phyloP scores from a whole-genome alignment of 306 rosid species.

The Vigna radiata region DNA sequence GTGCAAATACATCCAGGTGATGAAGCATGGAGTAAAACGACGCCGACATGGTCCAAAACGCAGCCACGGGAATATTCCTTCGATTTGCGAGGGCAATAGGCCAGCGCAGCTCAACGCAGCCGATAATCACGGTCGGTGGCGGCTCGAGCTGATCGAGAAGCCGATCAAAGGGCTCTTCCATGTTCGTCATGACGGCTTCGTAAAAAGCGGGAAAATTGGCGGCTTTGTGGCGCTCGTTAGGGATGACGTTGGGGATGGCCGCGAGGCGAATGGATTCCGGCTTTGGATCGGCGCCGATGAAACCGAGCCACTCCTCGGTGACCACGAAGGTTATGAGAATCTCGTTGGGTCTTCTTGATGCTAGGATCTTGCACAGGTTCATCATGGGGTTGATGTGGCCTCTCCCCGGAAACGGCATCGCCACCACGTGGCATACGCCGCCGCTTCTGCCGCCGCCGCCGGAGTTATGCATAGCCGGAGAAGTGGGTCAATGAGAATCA shows the following conservation, averaged over 20 bases:
- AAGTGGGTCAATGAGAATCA: neutral
- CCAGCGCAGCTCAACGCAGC: conserved; percentile 50
- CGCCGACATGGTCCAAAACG: conserved; percentile 61
- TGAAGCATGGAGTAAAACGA: conserved; percentile 40
- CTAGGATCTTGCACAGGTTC: conserved; percentile 61
- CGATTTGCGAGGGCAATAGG: conserved; percentile 37
- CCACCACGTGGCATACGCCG: conserved; percentile 57
- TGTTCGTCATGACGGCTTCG: conserved; percentile 50
- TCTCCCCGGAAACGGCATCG: conserved; percentile 57
- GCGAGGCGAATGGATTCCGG: conserved; percentile 50
- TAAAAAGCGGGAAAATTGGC: conserved; percentile 39
- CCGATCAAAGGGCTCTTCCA: conserved; percentile 58
- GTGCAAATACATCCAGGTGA: conserved; percentile 32
- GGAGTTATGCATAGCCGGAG: conserved; percentile 26
- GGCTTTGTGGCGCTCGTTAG: conserved; percentile 46
- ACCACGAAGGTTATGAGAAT: conserved; percentile 55
- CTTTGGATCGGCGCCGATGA: conserved; percentile 49
- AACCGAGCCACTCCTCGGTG: conserved; percentile 64
- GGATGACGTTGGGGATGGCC: conserved; percentile 61
- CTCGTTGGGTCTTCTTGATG: conserved; percentile 23
- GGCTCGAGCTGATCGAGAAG: conserved; percentile 55
- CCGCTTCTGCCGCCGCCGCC: neutral
- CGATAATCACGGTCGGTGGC: conserved; percentile 41
- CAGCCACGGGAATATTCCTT: conserved; percentile 52
- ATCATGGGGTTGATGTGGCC: conserved; percentile 75